Evolutionary conservation across 2,329 filamentous ascomycete species (phyloP).

Genomic region (Stachybotrys chartarum): DNA sequence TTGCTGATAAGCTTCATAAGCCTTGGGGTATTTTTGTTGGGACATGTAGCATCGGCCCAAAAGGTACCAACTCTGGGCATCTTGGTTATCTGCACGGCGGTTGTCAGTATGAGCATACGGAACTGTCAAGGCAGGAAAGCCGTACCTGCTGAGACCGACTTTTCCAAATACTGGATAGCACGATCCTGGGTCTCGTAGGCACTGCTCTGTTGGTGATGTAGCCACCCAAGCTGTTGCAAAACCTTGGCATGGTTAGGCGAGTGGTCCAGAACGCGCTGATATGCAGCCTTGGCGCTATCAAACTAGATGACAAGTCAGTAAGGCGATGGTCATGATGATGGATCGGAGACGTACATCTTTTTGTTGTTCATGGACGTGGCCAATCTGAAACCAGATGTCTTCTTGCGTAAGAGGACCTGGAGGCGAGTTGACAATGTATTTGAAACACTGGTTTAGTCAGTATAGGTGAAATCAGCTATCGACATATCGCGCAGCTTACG

Average conservation of each 20-base stretch:
- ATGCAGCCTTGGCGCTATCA: constrained; percentile 85
- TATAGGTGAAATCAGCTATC: not conserved
- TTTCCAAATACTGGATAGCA: constrained; percentile 94
- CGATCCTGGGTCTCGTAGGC: constrained; percentile 89
- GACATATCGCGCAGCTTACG: constrained; percentile 40
- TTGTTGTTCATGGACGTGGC: constrained; percentile 96
- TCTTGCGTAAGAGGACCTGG: constrained; percentile 90
- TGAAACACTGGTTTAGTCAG: constrained; percentile 67
- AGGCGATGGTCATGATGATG: constrained; percentile 11
- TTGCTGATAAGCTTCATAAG: constrained; percentile 97
- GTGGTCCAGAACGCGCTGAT: constrained; percentile 85
- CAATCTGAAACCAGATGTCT: constrained; percentile 99
- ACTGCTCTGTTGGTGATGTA: constrained; percentile 93
- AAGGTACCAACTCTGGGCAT: constrained; percentile 98
- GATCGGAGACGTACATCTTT: constrained; percentile 77
- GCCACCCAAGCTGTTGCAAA: constrained; percentile 92
- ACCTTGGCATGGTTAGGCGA: constrained; percentile 98
- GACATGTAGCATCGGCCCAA: constrained; percentile 98
- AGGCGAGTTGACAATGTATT: constrained; percentile 91
- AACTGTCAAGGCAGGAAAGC: not conserved
- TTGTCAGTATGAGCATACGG: constrained; percentile 1
- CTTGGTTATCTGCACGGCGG: constrained; percentile 64
- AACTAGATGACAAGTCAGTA: constrained; percentile 53
- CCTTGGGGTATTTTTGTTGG: constrained; percentile 97
- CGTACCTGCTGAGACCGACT: constrained; percentile 87